Base-by-base conservation (phyloP, 768 basidiomycete genomes). In the Psilocybe cyanescens region DNA sequence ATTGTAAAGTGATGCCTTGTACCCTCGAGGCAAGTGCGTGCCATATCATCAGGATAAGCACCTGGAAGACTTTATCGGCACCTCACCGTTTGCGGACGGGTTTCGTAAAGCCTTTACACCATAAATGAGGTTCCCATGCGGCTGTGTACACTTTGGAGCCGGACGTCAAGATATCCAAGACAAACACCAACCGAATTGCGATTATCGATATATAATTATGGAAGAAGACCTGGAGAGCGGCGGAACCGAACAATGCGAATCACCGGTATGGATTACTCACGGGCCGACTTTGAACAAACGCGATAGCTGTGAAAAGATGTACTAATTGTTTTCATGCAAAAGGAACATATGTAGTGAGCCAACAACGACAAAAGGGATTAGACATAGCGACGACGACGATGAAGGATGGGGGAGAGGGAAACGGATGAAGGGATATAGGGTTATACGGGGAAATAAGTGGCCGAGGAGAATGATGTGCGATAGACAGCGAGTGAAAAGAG, bases 331-430 rank as follows among this genome's bases (percentile, higher is more conserved):
- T 37, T 28, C 30, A 33, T 31, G 55, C 30, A 44, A 56, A 33
- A 57, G 54, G 24, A 54, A 48, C 46, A 48, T 14, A 47, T 56
- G 31, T 24, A 37, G 57, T n/a, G 14, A 50, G 28, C 19, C 48
- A 50, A 50, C 37, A 37, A 58, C 49, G 17, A 58, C 19, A 55
- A 31, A 57, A 44, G 41, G 41, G 41, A 39, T 30, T 45, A 49
- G 50, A 55, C 59, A 49, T 51, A 57, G 56, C 55, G 47, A 61
- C 59, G 37, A 61, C 51, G 50, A 48, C 31, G 17, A 57, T 51
- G 37, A 45, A 14, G 14, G 29, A 59, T 52, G 44, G 44, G n/a
- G 55, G 24, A 29, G 28, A 41, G 39, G 47, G 28, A 61, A 39
- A 55, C n/a, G 50, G 19, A 19, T 24, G 31, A 19, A 57, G 47